Percentiles rank a stretch among this genome's conserved stretches.
These are phyloP conservation scores for Isabelozyma gotoi DNA, from an alignment of 805 yeast species.

Conservation along the genomic window DNA sequence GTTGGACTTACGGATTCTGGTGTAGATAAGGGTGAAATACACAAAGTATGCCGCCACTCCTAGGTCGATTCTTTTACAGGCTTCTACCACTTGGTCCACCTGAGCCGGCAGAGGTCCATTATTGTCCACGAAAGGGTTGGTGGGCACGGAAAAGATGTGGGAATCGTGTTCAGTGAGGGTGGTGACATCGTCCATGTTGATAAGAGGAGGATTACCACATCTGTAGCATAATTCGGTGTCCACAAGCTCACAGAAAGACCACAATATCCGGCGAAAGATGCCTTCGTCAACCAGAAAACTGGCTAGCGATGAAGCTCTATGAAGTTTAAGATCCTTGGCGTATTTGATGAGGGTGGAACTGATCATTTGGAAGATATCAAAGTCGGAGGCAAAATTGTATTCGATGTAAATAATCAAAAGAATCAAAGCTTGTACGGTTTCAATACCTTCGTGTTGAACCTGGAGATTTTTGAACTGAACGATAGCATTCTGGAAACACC, in stretches of 20 bases:
- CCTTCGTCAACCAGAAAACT: constrained; percentile 11
- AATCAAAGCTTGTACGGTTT: constrained; percentile 49
- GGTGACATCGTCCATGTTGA: constrained; percentile 18
- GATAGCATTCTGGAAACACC: constrained; percentile 30
- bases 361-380: constrained; percentile 15
- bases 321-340: constrained; percentile 32
- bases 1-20: constrained; percentile 20
- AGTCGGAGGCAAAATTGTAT: constrained; percentile 15
- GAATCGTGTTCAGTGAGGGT: constrained; percentile 15
- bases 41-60: constrained; percentile 11
- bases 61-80: constrained; percentile 2
- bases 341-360: constrained; percentile 21
- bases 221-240: constrained; percentile 30
- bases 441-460: constrained; percentile 47
- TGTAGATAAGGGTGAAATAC: constrained; percentile 12
- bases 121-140: constrained; percentile 5
- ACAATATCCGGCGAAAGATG: constrained; percentile 17
- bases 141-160: constrained; percentile 13
- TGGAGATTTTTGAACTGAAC: constrained; percentile 52
- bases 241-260: constrained; percentile 29
- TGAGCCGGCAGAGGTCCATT: constrained; percentile 1
- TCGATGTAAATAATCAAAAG: constrained; percentile 41
- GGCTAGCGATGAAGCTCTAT: constrained; percentile 16
- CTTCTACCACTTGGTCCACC: constrained; percentile 3
- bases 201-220: constrained; percentile 26